A percentile compares a stretch with the other conserved stretches of the same genome.
These are phyloP conservation scores for Microsporum canis DNA, from an alignment of 2,329 filamentous ascomycete genomes.

Conservation along the genomic window DNA sequence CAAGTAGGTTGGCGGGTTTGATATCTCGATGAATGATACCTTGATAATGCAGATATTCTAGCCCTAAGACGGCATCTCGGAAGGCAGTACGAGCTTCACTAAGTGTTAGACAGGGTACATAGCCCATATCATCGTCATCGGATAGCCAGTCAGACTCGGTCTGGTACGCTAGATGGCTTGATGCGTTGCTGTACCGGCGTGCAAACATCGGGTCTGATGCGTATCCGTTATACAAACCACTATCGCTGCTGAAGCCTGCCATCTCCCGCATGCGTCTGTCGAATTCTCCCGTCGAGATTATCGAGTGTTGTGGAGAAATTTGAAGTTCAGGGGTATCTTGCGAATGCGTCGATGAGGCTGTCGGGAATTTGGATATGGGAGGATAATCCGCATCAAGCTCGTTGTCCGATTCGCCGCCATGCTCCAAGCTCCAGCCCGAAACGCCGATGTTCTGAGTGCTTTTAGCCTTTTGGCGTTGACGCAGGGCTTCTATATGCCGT, in stretches of 20 bases:
- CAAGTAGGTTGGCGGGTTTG: constrained; percentile 81
- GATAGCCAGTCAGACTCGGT: constrained; percentile 34
- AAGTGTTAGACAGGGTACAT: constrained; percentile 86
- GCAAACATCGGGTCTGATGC: constrained; percentile 48
- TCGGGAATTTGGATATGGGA: constrained; percentile 24
- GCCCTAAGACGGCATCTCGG: constrained; percentile 78
- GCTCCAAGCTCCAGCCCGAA: constrained; percentile 74
- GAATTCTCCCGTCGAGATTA: constrained; percentile 37
- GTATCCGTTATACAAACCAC: constrained; percentile 66
- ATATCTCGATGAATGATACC: constrained; percentile 77
- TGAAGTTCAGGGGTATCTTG: constrained; percentile 47
- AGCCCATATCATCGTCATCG: constrained; percentile 72
- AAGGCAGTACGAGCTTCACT: constrained; percentile 74
- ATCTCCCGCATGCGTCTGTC: constrained; percentile 23
- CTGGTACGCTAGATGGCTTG: constrained; percentile 45
- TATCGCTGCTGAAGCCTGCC: constrained; percentile 51
- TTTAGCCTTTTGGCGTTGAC: constrained; percentile 50
- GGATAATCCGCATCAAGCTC: constrained; percentile 29
- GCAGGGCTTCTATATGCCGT: constrained; percentile 43
- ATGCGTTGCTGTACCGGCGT: constrained; percentile 68
- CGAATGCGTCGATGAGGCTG: constrained; percentile 21
- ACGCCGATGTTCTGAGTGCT: constrained; percentile 43
- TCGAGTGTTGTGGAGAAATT: constrained; percentile 43
- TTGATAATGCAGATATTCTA: constrained; percentile 87
- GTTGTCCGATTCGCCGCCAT: constrained; percentile 52